These are phyloP conservation scores for Isatis tinctoria DNA, from an alignment of 345 rosid genomes.

Conservation along the genomic window DNA sequence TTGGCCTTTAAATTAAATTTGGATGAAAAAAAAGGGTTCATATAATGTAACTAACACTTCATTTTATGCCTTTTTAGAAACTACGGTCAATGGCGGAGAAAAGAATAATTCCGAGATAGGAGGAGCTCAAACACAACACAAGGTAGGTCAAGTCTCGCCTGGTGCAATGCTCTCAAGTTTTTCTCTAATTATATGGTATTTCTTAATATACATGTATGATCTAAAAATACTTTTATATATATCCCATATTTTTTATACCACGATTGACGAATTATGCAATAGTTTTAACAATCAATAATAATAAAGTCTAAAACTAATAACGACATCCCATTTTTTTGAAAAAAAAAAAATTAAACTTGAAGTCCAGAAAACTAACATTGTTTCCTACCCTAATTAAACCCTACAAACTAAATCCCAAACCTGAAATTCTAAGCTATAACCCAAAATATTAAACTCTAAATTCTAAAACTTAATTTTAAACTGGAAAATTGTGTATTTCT, in stretches of 20 bases:
- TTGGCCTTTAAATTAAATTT: too few relatives aligned
- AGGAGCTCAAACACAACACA: slow-evolving; percentile 20
- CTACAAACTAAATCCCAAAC: not conserved
- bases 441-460: not conserved
- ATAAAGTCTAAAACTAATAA: too few relatives aligned
- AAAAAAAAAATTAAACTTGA: too few relatives aligned
- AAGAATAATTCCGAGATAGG: slow-evolving; percentile 1
- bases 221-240: not conserved
- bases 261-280: not conserved
- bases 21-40: too few relatives aligned
- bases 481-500: not conserved
- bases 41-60: not conserved
- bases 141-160: not conserved
- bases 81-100: slow-evolving; percentile 15
- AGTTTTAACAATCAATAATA: not conserved
- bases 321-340: too few relatives aligned
- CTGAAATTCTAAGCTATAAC: not conserved
- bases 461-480: not conserved
- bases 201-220: not conserved
- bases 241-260: too few relatives aligned
- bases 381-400: too few relatives aligned
- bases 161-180: not conserved
- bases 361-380: too few relatives aligned
- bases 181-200: not conserved
- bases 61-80: not conserved